Evolutionary conservation across 805 yeast genomes (phyloP), one percentile per base, ranked within the genome.

Genomic region (Wickerhamomyces canadensis): DNA sequence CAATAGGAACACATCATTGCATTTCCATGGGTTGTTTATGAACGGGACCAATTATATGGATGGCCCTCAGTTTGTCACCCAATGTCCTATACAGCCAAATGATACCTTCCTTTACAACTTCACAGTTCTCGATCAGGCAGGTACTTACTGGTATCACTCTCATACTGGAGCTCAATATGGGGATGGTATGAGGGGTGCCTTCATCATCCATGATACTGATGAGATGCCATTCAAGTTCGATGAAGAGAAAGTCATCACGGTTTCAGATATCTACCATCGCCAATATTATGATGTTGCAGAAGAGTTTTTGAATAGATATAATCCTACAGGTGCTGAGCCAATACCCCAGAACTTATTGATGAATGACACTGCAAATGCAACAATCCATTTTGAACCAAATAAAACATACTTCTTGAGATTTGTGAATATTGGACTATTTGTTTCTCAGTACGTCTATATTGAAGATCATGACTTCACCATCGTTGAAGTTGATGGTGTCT

Each of bases 301-400:
- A 15, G 62, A 64, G 27, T 83, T 81, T 55, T 56, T 78, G 50
- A 69, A 72, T 29, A 65, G 84, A 46, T 84, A 74, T 52, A 84
- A 84, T 48, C 94, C 94, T 16, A 83, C 89, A 2, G 94, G 94
- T 28, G 87, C 84, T 14, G 94, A 84, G 54, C 94, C 94, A 13
- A 70, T 83, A 35, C 91, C 91, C 3, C 79, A 78, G 44, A 77
- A 75, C 50, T 42, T 75, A 15, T 61, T 84, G 28, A 72, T 82
- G 53, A 82, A 83, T 55, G 85, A 84, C 45, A 66, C 84, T 6
- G 67, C 70, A 36, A 77, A 78, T 45, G 71, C 62, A 5, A 68
- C 80, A 1, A 64, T 83, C 55, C 35, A 57, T 19, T 80, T 84
- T 36, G 68, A 72, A 37, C 73, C 78, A 6, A 71, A 72, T 27